phyloP scores from a whole-genome alignment of 75 land plant species.

The Azolla pinnata region DNA sequence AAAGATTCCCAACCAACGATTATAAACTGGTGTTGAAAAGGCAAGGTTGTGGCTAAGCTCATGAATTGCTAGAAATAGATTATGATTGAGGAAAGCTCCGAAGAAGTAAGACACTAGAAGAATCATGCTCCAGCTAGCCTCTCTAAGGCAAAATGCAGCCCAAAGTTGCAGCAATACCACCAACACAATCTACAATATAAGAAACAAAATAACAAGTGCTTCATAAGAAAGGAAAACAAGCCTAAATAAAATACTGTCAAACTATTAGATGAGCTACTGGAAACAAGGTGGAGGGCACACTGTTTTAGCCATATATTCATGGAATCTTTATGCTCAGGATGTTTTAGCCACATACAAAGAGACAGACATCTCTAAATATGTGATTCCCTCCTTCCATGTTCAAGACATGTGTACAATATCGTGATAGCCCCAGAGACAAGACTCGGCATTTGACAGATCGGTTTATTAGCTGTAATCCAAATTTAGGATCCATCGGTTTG shows the following conservation, averaged over 20 bases:
- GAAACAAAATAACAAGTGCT: background rate
- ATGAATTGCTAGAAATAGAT: constrained; percentile 95
- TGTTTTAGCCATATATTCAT: too few species aligned
- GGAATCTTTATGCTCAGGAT: too few species aligned
- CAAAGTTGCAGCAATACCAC: constrained; percentile 73
- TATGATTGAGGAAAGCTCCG: constrained; percentile 94
- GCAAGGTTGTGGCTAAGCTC: constrained; percentile 97
- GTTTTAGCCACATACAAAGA: too few species aligned
- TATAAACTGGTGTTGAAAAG: constrained; percentile 72
- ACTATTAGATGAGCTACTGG: background rate
- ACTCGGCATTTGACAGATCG: too few species aligned
- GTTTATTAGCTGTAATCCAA: too few species aligned
- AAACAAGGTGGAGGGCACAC: background rate
- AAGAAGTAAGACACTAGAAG: constrained; percentile 69
- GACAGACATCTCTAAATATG: too few species aligned
- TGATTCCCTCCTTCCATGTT: too few species aligned
- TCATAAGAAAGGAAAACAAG: background rate
- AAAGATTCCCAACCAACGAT: constrained; percentile 83
- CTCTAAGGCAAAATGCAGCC: constrained; percentile 51
- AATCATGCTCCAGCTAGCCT: constrained; percentile 53
- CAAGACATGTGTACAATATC: too few species aligned
- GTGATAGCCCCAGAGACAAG: too few species aligned
- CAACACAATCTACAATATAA: constrained; percentile 45
- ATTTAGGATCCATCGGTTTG: too few species aligned
- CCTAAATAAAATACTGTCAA: background rate